Percentiles rank a stretch among this genome's conserved stretches.
phyloP scores from a whole-genome alignment of 2,329 filamentous ascomycete species.

The Apiospora marii region DNA sequence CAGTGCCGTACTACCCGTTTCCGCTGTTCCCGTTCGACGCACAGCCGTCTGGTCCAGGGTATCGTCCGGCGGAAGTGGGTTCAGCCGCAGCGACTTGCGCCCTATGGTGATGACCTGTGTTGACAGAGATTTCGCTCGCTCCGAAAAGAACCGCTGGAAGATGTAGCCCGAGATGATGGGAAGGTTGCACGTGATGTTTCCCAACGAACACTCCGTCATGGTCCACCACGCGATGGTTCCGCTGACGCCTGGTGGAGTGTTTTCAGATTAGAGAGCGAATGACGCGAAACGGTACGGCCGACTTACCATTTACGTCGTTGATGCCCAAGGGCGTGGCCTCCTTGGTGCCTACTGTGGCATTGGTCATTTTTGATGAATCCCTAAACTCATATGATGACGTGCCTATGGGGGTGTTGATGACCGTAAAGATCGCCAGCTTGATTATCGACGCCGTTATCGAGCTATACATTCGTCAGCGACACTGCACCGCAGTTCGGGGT shows the following conservation, averaged over 20 bases:
- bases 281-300: too few relatives aligned
- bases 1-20: background rate
- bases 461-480: background rate
- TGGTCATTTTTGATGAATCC: background rate
- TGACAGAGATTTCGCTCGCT: background rate
- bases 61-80: background rate
- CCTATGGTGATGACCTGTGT: background rate
- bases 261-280: background rate
- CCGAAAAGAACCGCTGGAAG: background rate
- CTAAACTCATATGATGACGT: background rate
- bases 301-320: constrained; percentile 6
- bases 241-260: background rate
- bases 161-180: constrained; percentile 15
- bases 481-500: background rate
- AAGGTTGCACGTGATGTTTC: constrained; percentile 7
- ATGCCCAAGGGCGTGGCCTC: background rate
- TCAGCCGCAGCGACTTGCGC: background rate
- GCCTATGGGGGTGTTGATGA: background rate
- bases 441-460: constrained; percentile 6
- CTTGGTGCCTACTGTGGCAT: background rate
- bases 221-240: background rate
- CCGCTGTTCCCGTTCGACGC: background rate
- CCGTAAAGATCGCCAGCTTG: background rate
- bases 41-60: background rate
- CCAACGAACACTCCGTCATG: constrained; percentile 5